These are phyloP conservation scores for Discostella stelligeroides DNA, from an alignment of 108 stramenopile genomes.

Conservation along the genomic window DNA sequence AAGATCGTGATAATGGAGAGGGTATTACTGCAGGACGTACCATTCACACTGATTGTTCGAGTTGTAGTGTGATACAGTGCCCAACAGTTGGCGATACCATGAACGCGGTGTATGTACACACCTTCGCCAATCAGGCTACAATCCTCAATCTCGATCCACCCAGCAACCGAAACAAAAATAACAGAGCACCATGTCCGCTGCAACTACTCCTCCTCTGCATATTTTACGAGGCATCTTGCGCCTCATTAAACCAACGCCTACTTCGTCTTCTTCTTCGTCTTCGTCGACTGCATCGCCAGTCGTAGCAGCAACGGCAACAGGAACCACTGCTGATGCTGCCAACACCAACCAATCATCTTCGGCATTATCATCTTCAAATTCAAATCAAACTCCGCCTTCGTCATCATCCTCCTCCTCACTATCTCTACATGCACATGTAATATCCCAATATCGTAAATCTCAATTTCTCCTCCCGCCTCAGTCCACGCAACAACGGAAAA, in stretches of 20 bases:
- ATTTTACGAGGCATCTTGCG: constrained; percentile 68
- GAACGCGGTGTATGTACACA: no score
- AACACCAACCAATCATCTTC: constrained; percentile 3
- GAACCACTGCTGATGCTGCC: constrained; percentile 6
- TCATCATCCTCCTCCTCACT: neutral
- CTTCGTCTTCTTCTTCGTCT: no score
- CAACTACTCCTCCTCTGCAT: constrained; percentile 59
- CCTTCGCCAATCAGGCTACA: no score
- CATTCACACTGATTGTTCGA: no score
- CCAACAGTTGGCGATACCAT: no score
- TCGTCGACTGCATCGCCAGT: no score
- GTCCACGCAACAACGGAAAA: constrained; percentile 25
- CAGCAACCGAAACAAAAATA: no score
- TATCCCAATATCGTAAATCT: constrained; percentile 50
- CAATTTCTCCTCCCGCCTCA: constrained; percentile 20
- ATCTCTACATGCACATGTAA: constrained; percentile 32
- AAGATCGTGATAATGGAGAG: no score
- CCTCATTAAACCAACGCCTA: constrained; percentile 24
- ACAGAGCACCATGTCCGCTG: constrained; percentile 14
- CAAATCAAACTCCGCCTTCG: constrained; percentile 6
- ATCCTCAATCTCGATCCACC: constrained; percentile 7
- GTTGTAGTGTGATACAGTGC: no score
- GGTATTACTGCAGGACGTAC: neutral
- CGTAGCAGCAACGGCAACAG: neutral
- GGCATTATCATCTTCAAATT: constrained; percentile 7